Base-by-base conservation (phyloP, 495 filamentous ascomycete species). In the Hypomontagnella submonticulosa region DNA sequence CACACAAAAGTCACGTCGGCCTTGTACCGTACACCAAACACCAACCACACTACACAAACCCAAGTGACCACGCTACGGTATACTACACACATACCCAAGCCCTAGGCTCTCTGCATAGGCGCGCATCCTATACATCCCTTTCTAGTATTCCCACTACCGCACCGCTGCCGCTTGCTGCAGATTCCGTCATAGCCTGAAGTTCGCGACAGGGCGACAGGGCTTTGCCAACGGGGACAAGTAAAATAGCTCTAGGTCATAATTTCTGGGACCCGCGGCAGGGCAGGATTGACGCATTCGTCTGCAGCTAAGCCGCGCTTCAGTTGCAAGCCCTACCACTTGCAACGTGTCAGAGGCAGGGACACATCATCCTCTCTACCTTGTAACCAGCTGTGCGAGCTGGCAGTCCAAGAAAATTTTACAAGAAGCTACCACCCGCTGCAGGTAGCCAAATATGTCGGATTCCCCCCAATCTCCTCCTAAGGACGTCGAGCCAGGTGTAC, bases 401-500 rank as follows among this genome's bases (percentile, higher is more conserved):
- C 77, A 80, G 72, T 78, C 71, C 71, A 63, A 79, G 79, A 83
- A 81, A 75, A 77, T 83, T 80, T 85, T 80, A 77, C 75, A 81
- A 82, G 76, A 83, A 80, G 80, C 78, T 77, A 79, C 78, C 75
- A 81, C 68, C 80, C 81, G 79, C 87, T 90, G 88, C 87, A 88
- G 79, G 78, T 84, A 83, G 80, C 84, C 84, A 84, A 84, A 86
- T 88, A 97, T 97, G 92, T 95, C 94, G 84, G 92, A 91, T 83
- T 92, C 91, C 86, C 91, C 92, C 80, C 90, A 90, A 84, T 91
- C 91, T 86, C 91, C 92, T 83, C 88, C 92, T 73, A 95, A 96
- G 84, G 92, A 96, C 76, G 89, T 91, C 81, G 94, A 97, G 85
- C 88, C 88, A 84, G 90, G 90, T 88, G 88, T 84, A 85, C 91